These are phyloP conservation scores for Naganishia randhawae DNA, from an alignment of 768 basidiomycete species.

Conservation along the genomic window DNA sequence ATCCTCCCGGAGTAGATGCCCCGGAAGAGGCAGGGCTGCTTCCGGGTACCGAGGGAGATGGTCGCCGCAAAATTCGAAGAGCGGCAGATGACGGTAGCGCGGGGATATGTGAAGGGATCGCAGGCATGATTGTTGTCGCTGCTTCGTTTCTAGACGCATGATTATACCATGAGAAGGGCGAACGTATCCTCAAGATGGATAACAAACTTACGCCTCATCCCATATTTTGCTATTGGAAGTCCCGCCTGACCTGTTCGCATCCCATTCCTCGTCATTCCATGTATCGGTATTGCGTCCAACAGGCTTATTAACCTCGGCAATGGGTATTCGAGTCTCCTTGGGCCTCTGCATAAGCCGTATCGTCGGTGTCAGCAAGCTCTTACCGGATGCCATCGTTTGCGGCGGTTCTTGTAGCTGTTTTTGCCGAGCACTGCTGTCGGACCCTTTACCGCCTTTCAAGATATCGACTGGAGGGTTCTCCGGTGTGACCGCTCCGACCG, in stretches of 20 bases:
- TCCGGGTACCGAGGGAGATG: conserved; percentile 19
- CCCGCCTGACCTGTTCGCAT: neutral
- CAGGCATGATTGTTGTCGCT: conserved; percentile 13
- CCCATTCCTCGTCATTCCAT: conserved; percentile 21
- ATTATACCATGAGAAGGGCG: neutral
- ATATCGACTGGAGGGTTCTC: neutral
- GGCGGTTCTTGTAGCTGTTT: neutral
- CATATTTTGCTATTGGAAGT: conserved; percentile 24
- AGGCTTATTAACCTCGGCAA: neutral
- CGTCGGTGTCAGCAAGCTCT: neutral
- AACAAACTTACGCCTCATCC: conserved; percentile 22
- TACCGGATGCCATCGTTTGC: neutral
- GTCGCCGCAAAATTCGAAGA: conserved; percentile 27
- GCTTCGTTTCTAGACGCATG: conserved; percentile 2
- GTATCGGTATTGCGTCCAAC: neutral
- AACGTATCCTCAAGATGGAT: neutral
- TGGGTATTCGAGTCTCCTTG: neutral
- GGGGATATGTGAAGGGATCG: conserved; percentile 18
- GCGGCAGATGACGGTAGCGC: conserved; percentile 19
- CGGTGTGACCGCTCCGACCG: neutral
- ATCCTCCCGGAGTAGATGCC: conserved; percentile 22
- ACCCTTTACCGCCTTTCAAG: neutral
- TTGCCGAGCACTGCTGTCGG: neutral
- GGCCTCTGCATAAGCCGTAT: conserved; percentile 18
- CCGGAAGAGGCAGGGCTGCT: conserved; percentile 22